A percentile compares a stretch with the other conserved stretches of the same genome.
Conservation (phyloP, 306 rosid species). For the Dryas drummondii region DNA sequence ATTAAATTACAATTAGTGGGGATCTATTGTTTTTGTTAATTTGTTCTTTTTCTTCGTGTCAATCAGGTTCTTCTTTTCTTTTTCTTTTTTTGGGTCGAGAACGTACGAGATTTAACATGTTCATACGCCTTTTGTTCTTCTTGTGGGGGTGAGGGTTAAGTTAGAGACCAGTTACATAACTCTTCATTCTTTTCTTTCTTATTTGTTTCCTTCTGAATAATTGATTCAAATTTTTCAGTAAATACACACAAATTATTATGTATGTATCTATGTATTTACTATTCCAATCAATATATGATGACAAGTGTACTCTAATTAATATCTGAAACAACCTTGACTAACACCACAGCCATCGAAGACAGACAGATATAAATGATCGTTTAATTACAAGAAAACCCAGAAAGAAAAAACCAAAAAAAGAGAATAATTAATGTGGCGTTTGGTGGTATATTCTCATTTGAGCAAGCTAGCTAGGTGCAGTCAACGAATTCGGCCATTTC, state of each 20-base stretch:
- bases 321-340: constrained; percentile 24
- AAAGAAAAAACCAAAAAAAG: constrained; percentile 17
- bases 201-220: constrained; percentile 41
- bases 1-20: constrained; percentile 27
- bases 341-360: constrained; percentile 7
- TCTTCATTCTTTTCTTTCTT: constrained; percentile 47
- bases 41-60: background rate
- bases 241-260: constrained; percentile 26
- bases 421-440: background rate
- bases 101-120: constrained; percentile 47
- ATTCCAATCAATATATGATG: background rate
- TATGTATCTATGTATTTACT: background rate
- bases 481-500: constrained; percentile 69
- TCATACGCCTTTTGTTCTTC: constrained; percentile 48
- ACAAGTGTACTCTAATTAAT: background rate
- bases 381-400: constrained; percentile 1
- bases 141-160: constrained; percentile 34
- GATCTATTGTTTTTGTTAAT: background rate
- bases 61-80: background rate
- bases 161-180: background rate
- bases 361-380: background rate
- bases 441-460: constrained; percentile 25
- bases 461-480: constrained; percentile 14
- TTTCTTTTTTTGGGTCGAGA: constrained; percentile 20
- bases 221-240: constrained; percentile 38